Conservation (phyloP, 2,329 filamentous ascomycete genomes). For the Claviceps sp. region DNA sequence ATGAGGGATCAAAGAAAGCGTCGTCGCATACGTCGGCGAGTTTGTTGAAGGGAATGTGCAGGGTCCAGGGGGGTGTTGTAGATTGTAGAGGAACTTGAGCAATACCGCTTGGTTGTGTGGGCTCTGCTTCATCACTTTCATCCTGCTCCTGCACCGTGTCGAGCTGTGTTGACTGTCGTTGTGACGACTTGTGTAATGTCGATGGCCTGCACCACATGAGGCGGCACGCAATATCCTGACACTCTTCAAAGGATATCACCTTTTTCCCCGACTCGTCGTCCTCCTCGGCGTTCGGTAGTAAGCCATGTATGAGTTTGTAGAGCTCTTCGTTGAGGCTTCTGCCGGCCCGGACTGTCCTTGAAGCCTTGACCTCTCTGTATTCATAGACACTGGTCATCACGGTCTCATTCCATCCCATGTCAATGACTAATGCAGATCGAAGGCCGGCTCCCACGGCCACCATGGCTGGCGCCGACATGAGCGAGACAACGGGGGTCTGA, state of each 20-base stretch:
- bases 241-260: conserved; percentile 58
- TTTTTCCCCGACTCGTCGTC: conserved; percentile 18
- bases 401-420: conserved; percentile 89
- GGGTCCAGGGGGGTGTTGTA: conserved; percentile 34
- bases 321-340: conserved; percentile 58
- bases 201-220: conserved; percentile 58
- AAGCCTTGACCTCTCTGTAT: conserved; percentile 65
- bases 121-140: conserved; percentile 31
- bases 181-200: conserved; percentile 15
- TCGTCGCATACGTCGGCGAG: conserved; percentile 65
- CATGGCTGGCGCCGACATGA: conserved; percentile 67
- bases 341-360: conserved; percentile 60
- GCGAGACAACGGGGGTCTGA: conserved; percentile 65
- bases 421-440: conserved; percentile 73
- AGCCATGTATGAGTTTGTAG: conserved; percentile 42
- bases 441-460: conserved; percentile 66
- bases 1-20: conserved; percentile 52
- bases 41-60: conserved; percentile 54
- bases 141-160: conserved; percentile 45
- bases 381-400: conserved; percentile 79
- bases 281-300: conserved; percentile 16
- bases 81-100: conserved; percentile 34
- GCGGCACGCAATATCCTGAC: conserved; percentile 64
- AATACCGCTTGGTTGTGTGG: conserved; percentile 13
- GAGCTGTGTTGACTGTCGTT: conserved; percentile 24